Percentiles rank a stretch among this genome's conserved stretches.
phyloP scores from a whole-genome alignment of 75 land plant genomes.

The Ceratopteris richardii region DNA sequence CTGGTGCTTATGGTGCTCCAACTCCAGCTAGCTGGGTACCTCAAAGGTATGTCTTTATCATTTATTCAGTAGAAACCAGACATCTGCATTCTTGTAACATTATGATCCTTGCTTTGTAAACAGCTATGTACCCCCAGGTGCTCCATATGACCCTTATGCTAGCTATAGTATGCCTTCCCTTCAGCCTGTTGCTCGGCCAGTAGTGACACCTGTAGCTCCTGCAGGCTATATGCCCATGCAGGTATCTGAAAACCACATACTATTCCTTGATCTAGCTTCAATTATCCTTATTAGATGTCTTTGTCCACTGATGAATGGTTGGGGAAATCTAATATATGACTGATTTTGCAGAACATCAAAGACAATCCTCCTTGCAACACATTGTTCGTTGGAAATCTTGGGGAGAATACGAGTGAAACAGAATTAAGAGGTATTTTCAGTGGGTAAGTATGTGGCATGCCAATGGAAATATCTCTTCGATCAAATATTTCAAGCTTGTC shows the following conservation, averaged over 20 bases:
- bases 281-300: too few species aligned
- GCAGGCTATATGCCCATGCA: slow-evolving; percentile 91
- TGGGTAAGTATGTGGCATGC: too few species aligned
- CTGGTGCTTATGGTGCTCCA: slow-evolving; percentile 25
- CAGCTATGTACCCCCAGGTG: too few species aligned
- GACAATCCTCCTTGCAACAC: slow-evolving; percentile 99
- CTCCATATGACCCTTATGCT: slow-evolving; percentile 74
- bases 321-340: background rate
- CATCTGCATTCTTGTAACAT: too few species aligned
- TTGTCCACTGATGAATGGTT: too few species aligned
- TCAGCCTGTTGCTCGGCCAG: slow-evolving; percentile 48
- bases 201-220: slow-evolving; percentile 67
- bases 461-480: too few species aligned
- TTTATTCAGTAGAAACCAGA: too few species aligned
- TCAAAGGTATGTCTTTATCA: slow-evolving; percentile 68
- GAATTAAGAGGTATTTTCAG: slow-evolving; percentile 80
- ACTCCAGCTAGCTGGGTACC: slow-evolving; percentile 91
- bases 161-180: slow-evolving; percentile 57
- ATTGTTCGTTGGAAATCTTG: slow-evolving; percentile 92
- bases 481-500: too few species aligned
- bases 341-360: slow-evolving; percentile 63
- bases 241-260: too few species aligned
- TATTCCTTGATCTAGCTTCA: too few species aligned
- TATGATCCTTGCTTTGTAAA: too few species aligned
- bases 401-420: slow-evolving; percentile 77